These are phyloP conservation scores for Pythium rishiriense DNA, from an alignment of 352 stramenopile genomes.

Conservation along the genomic window DNA sequence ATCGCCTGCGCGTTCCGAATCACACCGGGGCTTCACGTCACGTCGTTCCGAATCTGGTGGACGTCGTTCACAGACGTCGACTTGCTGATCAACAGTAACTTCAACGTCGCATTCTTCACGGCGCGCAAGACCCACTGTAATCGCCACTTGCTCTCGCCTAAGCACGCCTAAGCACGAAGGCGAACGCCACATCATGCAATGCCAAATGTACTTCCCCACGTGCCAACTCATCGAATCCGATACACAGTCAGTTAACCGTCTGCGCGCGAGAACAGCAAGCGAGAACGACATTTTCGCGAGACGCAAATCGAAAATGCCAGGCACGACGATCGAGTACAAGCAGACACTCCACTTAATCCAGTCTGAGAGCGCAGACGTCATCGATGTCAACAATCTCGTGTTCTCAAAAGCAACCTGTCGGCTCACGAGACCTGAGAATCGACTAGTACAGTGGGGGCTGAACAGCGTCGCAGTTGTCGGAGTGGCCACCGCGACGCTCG, in stretches of 20 bases:
- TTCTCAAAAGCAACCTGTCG: not conserved
- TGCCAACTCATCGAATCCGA: not conserved
- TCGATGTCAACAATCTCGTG: not conserved
- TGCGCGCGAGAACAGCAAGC: not conserved
- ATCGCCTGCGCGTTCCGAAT: slow-evolving; percentile 8
- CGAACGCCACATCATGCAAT: slow-evolving; percentile 21
- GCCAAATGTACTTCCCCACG: slow-evolving; percentile 22
- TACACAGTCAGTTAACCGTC: not conserved
- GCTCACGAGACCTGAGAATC: not conserved
- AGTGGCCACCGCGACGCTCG: not conserved
- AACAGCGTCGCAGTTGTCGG: slow-evolving; percentile 4
- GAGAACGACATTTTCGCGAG: slow-evolving; percentile 4
- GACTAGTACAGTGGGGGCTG: slow-evolving; percentile 1
- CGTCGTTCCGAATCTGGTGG: not conserved
- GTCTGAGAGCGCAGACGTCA: slow-evolving; percentile 5
- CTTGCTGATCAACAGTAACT: slow-evolving; percentile 21
- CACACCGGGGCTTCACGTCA: slow-evolving; percentile 9
- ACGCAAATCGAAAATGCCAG: not conserved
- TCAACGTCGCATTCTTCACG: slow-evolving; percentile 27
- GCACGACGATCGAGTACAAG: slow-evolving; percentile 9
- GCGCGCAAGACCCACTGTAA: slow-evolving; percentile 21
- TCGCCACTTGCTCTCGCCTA: slow-evolving; percentile 19
- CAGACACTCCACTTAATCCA: slow-evolving; percentile 19
- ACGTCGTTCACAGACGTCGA: slow-evolving; percentile 14
- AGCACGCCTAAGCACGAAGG: slow-evolving; percentile 4